phyloP scores from a whole-genome alignment of 192 early-diverging fungal species.

The Coemansia sp. region DNA sequence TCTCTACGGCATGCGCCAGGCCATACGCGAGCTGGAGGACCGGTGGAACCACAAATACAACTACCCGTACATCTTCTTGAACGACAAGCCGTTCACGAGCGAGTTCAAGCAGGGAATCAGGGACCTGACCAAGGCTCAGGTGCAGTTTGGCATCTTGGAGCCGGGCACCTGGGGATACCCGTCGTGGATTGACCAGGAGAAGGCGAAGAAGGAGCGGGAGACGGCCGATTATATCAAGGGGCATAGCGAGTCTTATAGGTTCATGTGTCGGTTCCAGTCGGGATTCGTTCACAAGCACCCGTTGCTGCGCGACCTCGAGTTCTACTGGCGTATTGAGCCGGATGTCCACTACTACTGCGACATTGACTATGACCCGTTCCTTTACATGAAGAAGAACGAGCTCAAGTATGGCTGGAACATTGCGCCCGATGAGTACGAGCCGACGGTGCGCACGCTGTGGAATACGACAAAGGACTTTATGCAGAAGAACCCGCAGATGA shows the following conservation, averaged over 20 bases:
- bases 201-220: conserved; percentile 1
- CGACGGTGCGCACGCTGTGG: conserved; percentile 44
- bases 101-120: conserved; percentile 59
- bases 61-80: conserved; percentile 81
- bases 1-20: conserved; percentile 54
- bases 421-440: conserved; percentile 21
- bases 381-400: conserved; percentile 35
- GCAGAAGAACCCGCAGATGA: conserved; percentile 17
- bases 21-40: conserved; percentile 63
- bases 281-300: conserved; percentile 44
- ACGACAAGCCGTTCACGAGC: conserved; percentile 68
- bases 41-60: conserved; percentile 70
- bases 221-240: conserved; percentile 23
- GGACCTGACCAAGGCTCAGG: conserved; percentile 25
- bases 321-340: conserved; percentile 56
- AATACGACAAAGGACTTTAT: conserved; percentile 24
- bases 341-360: conserved; percentile 51
- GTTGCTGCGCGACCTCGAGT: conserved; percentile 36
- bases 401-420: conserved; percentile 44
- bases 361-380: conserved; percentile 47
- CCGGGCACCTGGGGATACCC: conserved; percentile 39
- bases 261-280: conserved; percentile 42
- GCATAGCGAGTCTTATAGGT: conserved; percentile 26
- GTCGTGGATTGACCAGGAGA: conserved; percentile 41
- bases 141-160: conserved; percentile 43